Evolutionary conservation across 371 early-diverging fungal species (phyloP).

Genomic region (Encephalitozoon cuniculi): DNA sequence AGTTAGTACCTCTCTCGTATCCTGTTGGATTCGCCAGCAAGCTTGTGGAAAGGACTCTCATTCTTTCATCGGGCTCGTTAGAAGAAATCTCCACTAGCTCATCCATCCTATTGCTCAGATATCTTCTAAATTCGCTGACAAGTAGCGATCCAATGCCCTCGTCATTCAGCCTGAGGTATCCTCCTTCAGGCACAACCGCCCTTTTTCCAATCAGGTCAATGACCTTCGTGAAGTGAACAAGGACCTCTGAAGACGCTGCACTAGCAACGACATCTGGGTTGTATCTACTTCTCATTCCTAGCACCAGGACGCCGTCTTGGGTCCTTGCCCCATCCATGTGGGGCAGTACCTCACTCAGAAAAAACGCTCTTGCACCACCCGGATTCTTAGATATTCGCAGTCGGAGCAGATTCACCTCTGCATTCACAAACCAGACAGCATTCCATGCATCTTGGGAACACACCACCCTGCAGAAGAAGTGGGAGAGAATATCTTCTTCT

Average conservation of each 20-base stretch:
- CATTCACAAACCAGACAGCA: constrained; percentile 50
- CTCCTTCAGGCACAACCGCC: constrained; percentile 20
- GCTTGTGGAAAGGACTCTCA: constrained; percentile 15
- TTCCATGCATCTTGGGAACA: constrained; percentile 31
- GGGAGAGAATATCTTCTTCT: constrained; percentile 38
- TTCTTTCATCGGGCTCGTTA: constrained; percentile 42
- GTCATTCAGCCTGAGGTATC: constrained; percentile 27
- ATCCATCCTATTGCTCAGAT: constrained; percentile 32
- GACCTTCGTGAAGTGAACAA: constrained; percentile 55
- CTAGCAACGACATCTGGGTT: neutral
- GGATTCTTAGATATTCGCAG: constrained; percentile 4
- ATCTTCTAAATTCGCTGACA: constrained; percentile 37
- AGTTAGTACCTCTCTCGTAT: neutral
- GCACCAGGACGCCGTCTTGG: neutral
- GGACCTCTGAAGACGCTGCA: neutral
- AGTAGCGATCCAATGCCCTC: constrained; percentile 31
- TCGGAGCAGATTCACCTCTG: constrained; percentile 52
- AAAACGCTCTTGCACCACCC: constrained; percentile 26
- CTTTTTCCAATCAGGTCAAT: constrained; percentile 34
- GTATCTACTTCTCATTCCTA: constrained; percentile 1
- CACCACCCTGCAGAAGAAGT: constrained; percentile 40
- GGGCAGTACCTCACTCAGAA: constrained; percentile 35
- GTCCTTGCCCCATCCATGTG: constrained; percentile 9
- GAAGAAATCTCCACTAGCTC: constrained; percentile 9
- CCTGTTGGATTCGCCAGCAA: constrained; percentile 16